Base-by-base conservation (phyloP, 345 rosid genomes). In the Bruguiera sexangula region DNA sequence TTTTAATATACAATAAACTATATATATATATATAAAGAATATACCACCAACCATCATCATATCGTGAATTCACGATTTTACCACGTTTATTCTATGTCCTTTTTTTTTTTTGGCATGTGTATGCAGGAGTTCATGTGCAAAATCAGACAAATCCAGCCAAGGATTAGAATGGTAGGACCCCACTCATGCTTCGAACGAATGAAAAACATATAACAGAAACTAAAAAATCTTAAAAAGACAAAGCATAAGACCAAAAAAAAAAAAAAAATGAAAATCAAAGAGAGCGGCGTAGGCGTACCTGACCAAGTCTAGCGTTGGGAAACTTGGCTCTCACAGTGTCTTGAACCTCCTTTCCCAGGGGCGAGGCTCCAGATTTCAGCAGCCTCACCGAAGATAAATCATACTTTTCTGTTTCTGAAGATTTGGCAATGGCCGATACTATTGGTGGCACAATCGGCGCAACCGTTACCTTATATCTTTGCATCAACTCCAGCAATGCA, bases 341-440 rank as follows among this genome's bases (percentile, higher is more conserved):
- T 82, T 92, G 96, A 57, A 95, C 92, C 71, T 95, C 96, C 81
- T 87, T 90, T 20, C 96, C 98, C 73, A 95, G 39, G 2, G 99
- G 94, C 1, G 98, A 96, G 4, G 96, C 99, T 0, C 98, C 96
- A 0, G 96, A 95, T 72, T 84, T 88, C 68, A 92, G n/a, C 67
- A 82, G 82, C 76, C 97, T 76, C 1, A 95, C 63, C 3, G 96
- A 86, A 46, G 94, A 85, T 56, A 90, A 16, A 60, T 92, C 94
- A 29, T 88, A 89, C 74, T 82, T 85, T 7, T 86, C 91, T 22
- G 83, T 79, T 30, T 88, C 94, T 15, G 87, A 52, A 1, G 81
- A 82, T 84, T 88, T 95, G 0, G 92, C 94, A 3, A 95, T 88
- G 3, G 85, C 87, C 80, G 87, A 36, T n/a, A 87, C 89, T 8